Base-by-base conservation (phyloP, 2,329 filamentous ascomycete genomes). In the Penicillium sp. region DNA sequence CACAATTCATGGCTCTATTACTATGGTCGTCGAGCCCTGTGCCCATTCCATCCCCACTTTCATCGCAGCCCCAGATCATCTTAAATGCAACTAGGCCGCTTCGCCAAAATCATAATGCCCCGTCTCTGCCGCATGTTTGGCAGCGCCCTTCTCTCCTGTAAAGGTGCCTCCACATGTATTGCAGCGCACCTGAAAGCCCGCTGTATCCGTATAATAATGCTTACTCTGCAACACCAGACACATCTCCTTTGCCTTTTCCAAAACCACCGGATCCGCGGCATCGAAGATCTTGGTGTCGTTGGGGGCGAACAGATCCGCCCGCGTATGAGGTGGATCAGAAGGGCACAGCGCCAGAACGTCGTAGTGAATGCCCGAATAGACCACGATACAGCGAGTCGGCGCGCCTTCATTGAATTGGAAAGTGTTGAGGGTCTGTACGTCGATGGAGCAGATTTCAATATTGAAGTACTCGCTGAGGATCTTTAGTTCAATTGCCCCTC, bases 341-440 rank as follows among this genome's bases (percentile, higher is more conserved):
- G 79, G 81, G 13, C 82, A 84, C 55, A 95, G 81, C 1, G 87
- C 89, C 50, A 96, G 84, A 5, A 88, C 85, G 68, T 96, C 91
- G 70, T 96, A 96, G 66, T 96, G 90, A 43, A 96, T 93, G 3
- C 90, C 90, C 0, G 86, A 91, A 69, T 95, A 96, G 0, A 95
- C 84, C 25, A 96, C 74, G 26, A 95, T 82, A 61, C 88, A 90
- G 5, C 88, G 78, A 36, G 78, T 80, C 32, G 73, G 67, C 45
- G 80, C 80, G 1, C 82, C 82, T 63, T 93, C 87, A 55, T 94
- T 94, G 70, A 91, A 94, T 4, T 80, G 80, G 60, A 89, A 85
- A 5, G 88, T 75, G 9, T 82, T 72, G 9, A 83, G 66, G 35
- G 81, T 79, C 59, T 85, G 77, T 3, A 95, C 88, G 65, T 95